Base-by-base conservation (phyloP, 306 rosid genomes). In the Begonia masoniana region DNA sequence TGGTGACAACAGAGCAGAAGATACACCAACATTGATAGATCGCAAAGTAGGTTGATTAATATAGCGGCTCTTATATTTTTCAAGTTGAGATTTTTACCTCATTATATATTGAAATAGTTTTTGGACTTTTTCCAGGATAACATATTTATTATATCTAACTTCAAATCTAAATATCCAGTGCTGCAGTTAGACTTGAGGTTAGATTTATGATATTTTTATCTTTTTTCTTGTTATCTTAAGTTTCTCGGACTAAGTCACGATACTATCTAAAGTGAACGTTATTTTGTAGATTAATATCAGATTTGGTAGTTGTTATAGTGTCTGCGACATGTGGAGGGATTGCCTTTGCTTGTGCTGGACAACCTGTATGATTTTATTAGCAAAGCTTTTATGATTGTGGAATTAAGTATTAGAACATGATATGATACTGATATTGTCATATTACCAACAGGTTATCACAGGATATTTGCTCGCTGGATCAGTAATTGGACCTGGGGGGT, bases 1-100 rank as follows among this genome's bases (percentile, higher is more conserved):
- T 58, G 78, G 52, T 60, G 94, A 84, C 48, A 84, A 86, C 69
- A 54, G 99, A 74, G 84, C 77, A 48, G 96, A 86, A 65, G 99
- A 91, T 7, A 91, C 99, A 21, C 99, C 99, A 13, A 91, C 76
- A 24, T 74, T 91, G 70, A 91, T 91, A 66, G 99, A 91, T 72
- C 88, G 96, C 14, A 91, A 81, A 93, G 99, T 91, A 73, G 68
- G 74, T n/a, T 58, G 55, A 54, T 56, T 12, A 7, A 36, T 26
- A 15, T 53, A 59, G 63, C 41, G 39, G n/a, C 12, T 26, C 2
- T 14, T 43, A 17, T 41, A 13, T 50, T 10, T 31, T 5, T 31
- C 39, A 5, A 7, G 39, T 31, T 31, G 39, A 31, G 1, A 31
- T 31, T 7, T 31, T 31, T 31, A 9, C 3, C 39, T 31, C 9